Evolutionary conservation across 2,329 filamentous ascomycete species (phyloP).

Genomic region (Monosporascus sp.): DNA sequence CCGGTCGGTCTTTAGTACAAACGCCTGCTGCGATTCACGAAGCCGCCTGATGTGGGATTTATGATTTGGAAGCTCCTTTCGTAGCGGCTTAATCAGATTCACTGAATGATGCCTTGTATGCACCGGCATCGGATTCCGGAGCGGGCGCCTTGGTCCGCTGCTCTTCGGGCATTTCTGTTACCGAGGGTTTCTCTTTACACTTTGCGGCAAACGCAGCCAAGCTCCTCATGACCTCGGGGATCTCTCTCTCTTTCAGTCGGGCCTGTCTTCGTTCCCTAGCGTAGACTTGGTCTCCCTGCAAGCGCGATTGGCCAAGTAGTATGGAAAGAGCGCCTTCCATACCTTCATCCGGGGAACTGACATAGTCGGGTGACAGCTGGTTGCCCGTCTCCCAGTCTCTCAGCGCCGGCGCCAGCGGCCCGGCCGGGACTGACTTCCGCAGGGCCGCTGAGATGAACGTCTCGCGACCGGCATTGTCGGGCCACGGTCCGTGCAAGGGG

Average conservation of each 20-base stretch:
- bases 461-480: conserved; percentile 13
- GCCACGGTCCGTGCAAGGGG: conserved; percentile 26
- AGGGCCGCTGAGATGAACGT: conserved; percentile 24
- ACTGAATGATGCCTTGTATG: too few relatives aligned
- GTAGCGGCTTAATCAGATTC: too few relatives aligned
- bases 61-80: too few relatives aligned
- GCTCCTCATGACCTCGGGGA: conserved; percentile 23
- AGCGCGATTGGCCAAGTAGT: conserved; percentile 17
- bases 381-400: conserved; percentile 29
- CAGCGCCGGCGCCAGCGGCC: conserved; percentile 22
- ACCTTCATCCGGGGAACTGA: conserved; percentile 16
- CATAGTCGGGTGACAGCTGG: conserved; percentile 18
- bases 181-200: not conserved
- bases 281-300: conserved; percentile 9
- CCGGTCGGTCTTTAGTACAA: too few relatives aligned
- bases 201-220: conserved; percentile 16
- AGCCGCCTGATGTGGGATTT: too few relatives aligned
- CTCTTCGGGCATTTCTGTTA: not conserved
- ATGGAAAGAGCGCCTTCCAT: conserved; percentile 17
- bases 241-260: conserved; percentile 8
- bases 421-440: conserved; percentile 17
- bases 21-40: too few relatives aligned
- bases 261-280: conserved; percentile 20
- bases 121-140: not conserved
- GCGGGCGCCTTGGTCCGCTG: not conserved